Percentiles rank a stretch among this genome's conserved stretches.
Conservation (phyloP, 371 early-diverging fungal species). For the Mortierella sp. region DNA sequence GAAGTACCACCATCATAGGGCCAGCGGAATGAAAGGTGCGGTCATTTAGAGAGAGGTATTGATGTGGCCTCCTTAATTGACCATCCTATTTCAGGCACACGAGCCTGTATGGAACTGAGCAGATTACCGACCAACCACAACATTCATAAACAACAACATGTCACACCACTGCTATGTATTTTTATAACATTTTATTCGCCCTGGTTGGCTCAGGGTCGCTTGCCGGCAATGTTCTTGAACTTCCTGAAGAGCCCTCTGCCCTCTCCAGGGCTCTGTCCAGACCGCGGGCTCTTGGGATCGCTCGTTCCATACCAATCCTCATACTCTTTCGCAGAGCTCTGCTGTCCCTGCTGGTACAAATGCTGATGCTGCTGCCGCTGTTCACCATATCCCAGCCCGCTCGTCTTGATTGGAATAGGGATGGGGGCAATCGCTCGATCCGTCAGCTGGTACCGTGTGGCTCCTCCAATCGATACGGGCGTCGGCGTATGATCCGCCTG, state of each 20-base stretch:
- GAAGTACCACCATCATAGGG: background rate
- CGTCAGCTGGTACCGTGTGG: slow-evolving; percentile 10
- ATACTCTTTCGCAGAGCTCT: background rate
- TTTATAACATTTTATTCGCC: background rate
- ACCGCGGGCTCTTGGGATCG: background rate
- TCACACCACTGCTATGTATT: background rate
- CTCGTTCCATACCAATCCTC: slow-evolving; percentile 5
- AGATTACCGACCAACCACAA: no score
- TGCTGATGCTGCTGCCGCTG: background rate
- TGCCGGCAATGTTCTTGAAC: slow-evolving; percentile 27
- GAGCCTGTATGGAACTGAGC: background rate
- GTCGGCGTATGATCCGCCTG: background rate
- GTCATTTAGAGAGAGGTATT: background rate
- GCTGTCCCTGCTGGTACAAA: background rate
- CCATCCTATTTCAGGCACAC: background rate
- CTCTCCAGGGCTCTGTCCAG: slow-evolving; percentile 7
- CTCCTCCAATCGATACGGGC: background rate
- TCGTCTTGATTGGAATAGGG: background rate
- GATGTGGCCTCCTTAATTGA: background rate
- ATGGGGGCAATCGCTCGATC: slow-evolving; percentile 14
- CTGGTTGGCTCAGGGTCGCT: slow-evolving; percentile 11
- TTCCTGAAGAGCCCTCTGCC: slow-evolving; percentile 21
- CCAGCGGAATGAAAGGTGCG: background rate
- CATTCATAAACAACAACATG: no score
- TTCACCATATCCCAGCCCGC: background rate